phyloP scores from a whole-genome alignment of 2,329 filamentous ascomycete species.

The Diaporthe citrichinensis region DNA sequence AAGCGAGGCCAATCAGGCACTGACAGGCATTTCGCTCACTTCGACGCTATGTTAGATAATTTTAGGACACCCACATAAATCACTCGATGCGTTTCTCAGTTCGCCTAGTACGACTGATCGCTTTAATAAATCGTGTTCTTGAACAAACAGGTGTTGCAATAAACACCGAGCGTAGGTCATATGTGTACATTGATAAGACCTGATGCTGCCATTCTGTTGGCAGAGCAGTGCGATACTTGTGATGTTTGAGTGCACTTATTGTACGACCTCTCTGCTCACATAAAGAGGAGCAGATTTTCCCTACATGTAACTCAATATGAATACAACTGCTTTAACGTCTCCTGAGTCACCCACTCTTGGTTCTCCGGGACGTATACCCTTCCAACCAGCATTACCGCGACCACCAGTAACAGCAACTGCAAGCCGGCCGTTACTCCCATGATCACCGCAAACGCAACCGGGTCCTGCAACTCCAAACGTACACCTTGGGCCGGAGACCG shows the following conservation, averaged over 20 bases:
- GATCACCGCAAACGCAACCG: constrained; percentile 10
- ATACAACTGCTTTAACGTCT: neutral
- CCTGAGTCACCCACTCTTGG: neutral
- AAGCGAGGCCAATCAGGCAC: neutral
- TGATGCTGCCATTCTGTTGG: too few relatives aligned
- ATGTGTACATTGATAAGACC: too few relatives aligned
- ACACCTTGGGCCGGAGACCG: neutral
- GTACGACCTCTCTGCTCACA: neutral
- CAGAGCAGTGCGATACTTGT: too few relatives aligned
- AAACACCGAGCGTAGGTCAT: too few relatives aligned
- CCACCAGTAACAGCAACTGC: neutral
- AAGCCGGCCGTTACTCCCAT: neutral
- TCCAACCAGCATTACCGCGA: neutral
- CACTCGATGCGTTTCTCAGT: too few relatives aligned
- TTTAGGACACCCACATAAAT: too few relatives aligned
- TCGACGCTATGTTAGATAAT: too few relatives aligned
- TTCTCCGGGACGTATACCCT: neutral
- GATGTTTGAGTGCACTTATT: too few relatives aligned
- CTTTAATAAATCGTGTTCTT: too few relatives aligned
- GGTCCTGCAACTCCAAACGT: neutral
- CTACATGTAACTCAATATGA: neutral
- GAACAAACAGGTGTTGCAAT: too few relatives aligned
- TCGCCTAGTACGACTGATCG: too few relatives aligned
- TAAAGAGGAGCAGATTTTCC: neutral
- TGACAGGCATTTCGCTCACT: neutral